Evolutionary conservation across 768 basidiomycete genomes (phyloP).

Genomic region (Pulveroboletus sp.): DNA sequence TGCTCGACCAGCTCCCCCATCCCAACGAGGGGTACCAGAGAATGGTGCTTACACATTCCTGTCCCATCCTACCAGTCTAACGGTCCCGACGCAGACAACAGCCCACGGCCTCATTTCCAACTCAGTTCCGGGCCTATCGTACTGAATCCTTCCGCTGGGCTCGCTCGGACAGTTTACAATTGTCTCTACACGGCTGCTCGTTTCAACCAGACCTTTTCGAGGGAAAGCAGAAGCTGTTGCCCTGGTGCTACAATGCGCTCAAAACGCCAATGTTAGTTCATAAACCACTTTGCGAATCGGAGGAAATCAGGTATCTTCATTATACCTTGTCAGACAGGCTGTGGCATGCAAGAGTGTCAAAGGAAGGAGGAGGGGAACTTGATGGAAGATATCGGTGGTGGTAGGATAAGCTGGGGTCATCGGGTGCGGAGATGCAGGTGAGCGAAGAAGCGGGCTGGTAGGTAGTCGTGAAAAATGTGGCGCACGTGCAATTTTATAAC

Average conservation of each 20-base stretch:
- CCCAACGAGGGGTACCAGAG: constrained; percentile 66
- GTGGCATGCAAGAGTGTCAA: constrained; percentile 56
- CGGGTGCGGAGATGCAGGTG: constrained; percentile 39
- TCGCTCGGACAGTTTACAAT: constrained; percentile 48
- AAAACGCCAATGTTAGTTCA: constrained; percentile 80
- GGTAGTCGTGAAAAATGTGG: constrained; percentile 49
- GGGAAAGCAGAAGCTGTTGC: constrained; percentile 74
- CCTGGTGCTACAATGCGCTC: constrained; percentile 89
- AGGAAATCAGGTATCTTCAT: constrained; percentile 80
- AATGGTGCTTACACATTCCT: constrained; percentile 80
- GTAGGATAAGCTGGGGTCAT: constrained; percentile 61
- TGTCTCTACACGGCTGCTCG: constrained; percentile 42
- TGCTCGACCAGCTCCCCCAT: neutral
- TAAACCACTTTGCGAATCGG: constrained; percentile 73
- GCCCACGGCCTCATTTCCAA: constrained; percentile 72
- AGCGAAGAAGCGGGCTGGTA: constrained; percentile 46
- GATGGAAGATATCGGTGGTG: constrained; percentile 65
- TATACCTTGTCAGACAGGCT: constrained; percentile 87
- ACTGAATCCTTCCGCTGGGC: constrained; percentile 62
- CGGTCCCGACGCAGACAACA: constrained; percentile 39
- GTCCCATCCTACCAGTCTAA: constrained; percentile 28
- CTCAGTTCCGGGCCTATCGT: constrained; percentile 91
- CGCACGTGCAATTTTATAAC: constrained; percentile 10
- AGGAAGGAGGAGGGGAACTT: constrained; percentile 37
- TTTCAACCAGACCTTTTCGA: constrained; percentile 59